These are phyloP conservation scores for Kewa caespitosa DNA, from an alignment of 179 eudicot genomes.

Conservation along the genomic window DNA sequence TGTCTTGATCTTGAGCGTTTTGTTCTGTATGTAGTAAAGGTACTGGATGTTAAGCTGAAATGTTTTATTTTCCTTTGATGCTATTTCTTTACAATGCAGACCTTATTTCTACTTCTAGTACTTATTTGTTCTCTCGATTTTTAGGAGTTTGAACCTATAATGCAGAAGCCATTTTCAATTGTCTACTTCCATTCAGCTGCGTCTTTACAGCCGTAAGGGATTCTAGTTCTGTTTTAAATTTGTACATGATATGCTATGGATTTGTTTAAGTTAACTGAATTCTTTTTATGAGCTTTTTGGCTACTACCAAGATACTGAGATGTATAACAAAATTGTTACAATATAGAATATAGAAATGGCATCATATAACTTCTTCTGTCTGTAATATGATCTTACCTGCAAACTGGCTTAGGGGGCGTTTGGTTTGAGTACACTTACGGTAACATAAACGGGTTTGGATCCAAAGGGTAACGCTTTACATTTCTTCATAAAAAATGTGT, in stretches of 20 bases:
- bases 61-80: neutral
- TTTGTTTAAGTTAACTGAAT: neutral
- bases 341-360: too few relatives aligned
- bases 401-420: too few relatives aligned
- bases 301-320: neutral
- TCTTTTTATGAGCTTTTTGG: neutral
- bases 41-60: conserved; percentile 11
- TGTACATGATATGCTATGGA: conserved; percentile 8
- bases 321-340: neutral
- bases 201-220: conserved; percentile 83
- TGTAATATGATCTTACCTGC: too few relatives aligned
- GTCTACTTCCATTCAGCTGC: conserved; percentile 98
- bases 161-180: conserved; percentile 86
- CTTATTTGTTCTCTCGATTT: conserved; percentile 20
- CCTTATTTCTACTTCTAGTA: neutral
- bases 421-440: too few relatives aligned
- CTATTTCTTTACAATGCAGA: neutral
- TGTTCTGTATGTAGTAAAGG: conserved; percentile 58
- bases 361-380: too few relatives aligned
- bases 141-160: conserved; percentile 95
- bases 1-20: conserved; percentile 97
- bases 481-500: too few relatives aligned
- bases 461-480: too few relatives aligned
- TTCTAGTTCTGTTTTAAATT: conserved; percentile 9
- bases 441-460: too few relatives aligned